A percentile compares a stretch with the other conserved stretches of the same genome.
phyloP scores from a whole-genome alignment of 257 asterid species.

The Solanum tacnaense region DNA sequence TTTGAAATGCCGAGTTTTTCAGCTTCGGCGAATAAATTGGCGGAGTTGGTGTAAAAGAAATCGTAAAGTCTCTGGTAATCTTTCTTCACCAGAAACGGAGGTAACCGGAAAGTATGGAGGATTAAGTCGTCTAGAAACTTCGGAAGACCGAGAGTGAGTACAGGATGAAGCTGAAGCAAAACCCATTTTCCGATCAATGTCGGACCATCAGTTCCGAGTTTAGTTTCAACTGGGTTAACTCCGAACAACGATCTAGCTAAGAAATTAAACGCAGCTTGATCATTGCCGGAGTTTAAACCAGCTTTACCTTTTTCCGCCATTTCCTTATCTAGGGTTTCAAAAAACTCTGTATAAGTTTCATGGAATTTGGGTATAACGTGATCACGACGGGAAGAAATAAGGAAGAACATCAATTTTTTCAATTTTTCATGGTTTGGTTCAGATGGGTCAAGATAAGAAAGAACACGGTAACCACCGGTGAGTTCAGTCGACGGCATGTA shows the following conservation, averaged over 20 bases:
- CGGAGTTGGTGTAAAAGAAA: conserved; percentile 41
- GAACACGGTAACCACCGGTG: conserved; percentile 30
- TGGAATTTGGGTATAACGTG: conserved; percentile 16
- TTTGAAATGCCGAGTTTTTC: conserved; percentile 41
- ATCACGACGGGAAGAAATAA: not conserved
- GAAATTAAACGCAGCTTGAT: conserved; percentile 19
- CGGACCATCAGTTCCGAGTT: conserved; percentile 2
- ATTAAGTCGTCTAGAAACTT: conserved; percentile 17
- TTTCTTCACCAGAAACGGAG: conserved; percentile 2
- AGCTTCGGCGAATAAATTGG: conserved; percentile 38
- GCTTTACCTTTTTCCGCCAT: not conserved
- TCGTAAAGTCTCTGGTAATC: conserved; percentile 36
- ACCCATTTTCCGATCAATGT: conserved; percentile 16
- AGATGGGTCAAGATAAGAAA: conserved; percentile 28
- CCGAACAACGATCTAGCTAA: conserved; percentile 13
- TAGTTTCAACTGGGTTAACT: conserved; percentile 14
- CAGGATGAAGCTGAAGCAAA: conserved; percentile 20
- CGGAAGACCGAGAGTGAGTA: conserved; percentile 22
- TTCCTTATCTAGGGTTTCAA: conserved; percentile 14
- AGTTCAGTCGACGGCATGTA: conserved; percentile 21
- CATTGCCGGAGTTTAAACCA: conserved; percentile 8
- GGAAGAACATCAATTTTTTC: not conserved
- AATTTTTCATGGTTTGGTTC: conserved; percentile 21
- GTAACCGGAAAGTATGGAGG: conserved; percentile 24
- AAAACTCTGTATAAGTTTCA: not conserved